Percentiles rank a stretch among this genome's conserved stretches.
Conservation (phyloP, 1,139 yeast species). For the Hansenula anomala region DNA sequence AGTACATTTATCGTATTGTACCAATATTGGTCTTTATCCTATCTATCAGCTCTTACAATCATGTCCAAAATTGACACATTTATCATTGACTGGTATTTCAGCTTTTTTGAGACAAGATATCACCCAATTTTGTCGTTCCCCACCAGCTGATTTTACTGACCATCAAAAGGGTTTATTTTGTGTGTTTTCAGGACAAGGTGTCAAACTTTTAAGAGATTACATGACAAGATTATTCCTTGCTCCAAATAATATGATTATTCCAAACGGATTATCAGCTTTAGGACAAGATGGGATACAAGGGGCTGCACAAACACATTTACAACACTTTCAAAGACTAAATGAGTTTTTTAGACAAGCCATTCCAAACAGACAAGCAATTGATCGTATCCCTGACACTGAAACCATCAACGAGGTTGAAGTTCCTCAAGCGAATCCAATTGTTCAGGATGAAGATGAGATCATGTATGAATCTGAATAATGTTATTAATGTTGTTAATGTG, state of each 20-base stretch:
- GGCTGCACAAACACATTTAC: neutral
- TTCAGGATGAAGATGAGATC: neutral
- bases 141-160: slow-evolving; percentile 89
- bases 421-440: neutral
- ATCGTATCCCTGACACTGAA: too few species aligned
- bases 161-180: slow-evolving; percentile 86
- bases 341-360: neutral
- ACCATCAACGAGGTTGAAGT: neutral
- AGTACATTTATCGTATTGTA: slow-evolving; percentile 89
- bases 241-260: neutral
- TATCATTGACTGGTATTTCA: slow-evolving; percentile 83
- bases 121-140: slow-evolving; percentile 85
- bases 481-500: too few species aligned
- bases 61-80: slow-evolving; percentile 85
- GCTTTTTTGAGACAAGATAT: slow-evolving; percentile 85
- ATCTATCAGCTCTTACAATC: slow-evolving; percentile 68
- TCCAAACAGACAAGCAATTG: neutral
- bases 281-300: neutral
- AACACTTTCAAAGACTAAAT: neutral
- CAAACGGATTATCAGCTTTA: neutral
- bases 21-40: slow-evolving; percentile 68
- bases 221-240: slow-evolving; percentile 34
- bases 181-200: slow-evolving; percentile 92
- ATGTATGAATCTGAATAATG: neutral
- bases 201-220: slow-evolving; percentile 61